Evolutionary conservation across 2,329 filamentous ascomycete genomes (phyloP), one percentile per base, ranked within the genome.

Genomic region (Colletotrichum horii): DNA sequence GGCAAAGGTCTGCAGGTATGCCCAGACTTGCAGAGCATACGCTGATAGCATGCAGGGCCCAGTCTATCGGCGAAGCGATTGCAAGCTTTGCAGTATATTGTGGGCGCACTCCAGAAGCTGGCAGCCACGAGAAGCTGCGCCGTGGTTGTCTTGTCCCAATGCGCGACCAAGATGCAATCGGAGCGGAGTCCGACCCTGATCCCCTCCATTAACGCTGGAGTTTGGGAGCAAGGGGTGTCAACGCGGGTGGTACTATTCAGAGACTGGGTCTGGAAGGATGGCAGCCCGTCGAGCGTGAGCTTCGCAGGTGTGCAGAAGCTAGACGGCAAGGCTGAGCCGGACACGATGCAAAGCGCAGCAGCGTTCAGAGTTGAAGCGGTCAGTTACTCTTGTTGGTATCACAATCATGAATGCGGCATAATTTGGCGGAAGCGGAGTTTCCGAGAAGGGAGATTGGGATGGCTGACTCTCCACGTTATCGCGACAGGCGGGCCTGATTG

Each of bases 221-320:
- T 94, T 56, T 98, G 96, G 96, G 96, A 98, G 76, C 92, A 91
- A 77, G 93, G 92, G 36, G 87, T 98, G 48, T 91, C 92, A 76
- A 94, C 92, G 56, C 90, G 95, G 70, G 83, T 98, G 76, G 93
- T 94, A 28, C 84, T 98, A 38, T 98, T 97, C 83, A 90, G 94
- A 80, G 95, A 98, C 85, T 96, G 91, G 90, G 89, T 87, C 76
- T 91, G 88, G 85, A 84, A 85, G 68, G 84, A 85, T 58, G 84
- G 85, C 60, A 84, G 83, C 22, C 84, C 87, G 28, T 86, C 87
- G 75, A 88, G 89, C 78, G 83, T 91, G 58, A 89, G 91, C 73
- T 88, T 94, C 78, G 91, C 89, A 14, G 92, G 92, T 66, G 85
- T 95, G 14, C 89, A 94, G 80, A 95, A 94, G 83, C 83, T 90